Evolutionary conservation across 495 filamentous ascomycete species (phyloP), one percentile per base, ranked within the genome.

Genomic region (Delitschia confertaspora): DNA sequence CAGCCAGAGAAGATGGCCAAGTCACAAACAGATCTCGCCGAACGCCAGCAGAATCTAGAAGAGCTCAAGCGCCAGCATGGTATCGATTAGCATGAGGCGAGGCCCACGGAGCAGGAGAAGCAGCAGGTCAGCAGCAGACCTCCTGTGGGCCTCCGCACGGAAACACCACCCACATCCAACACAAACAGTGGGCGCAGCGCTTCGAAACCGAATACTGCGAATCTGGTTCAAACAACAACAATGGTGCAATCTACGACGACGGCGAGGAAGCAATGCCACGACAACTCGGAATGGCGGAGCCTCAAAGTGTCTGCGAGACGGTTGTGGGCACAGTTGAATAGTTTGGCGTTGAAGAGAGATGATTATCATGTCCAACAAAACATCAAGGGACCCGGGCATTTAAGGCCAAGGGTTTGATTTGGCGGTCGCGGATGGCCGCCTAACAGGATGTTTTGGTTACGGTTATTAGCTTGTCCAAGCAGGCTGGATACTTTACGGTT

Each of bases 1-100:
- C 91, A 98, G 70, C 89, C 89, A 56, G 93, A 96, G 62, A 95
- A 96, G 76, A 95, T 93, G 80, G 70, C 74, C 52, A 81, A 78
- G 63, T 82, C 88, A 66, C 88, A 89, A 78, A 85, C 91, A 63
- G 88, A 96, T 67, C 73, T 98, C 45, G 84, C 87, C 48, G 82
- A 87, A 62, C 83, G 91, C 66, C 85, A 94, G 69, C 83, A 93
- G 61, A 93, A 89, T 70, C 74, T 98, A 80, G 91, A 95, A 79
- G 84, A 84, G 70, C 76, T 95, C 69, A 98, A 98, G 72, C 79
- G 81, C 62, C 85, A 96, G 63, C 86, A 98, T 67, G 88, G 88
- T 59, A 98, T 98, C 75, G 93, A 95, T 78, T 98, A 81, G 88
- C 70, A 53, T 55, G 21, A 57, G 53, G 60, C 49, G 55, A 55